phyloP scores from a whole-genome alignment of 2,329 filamentous ascomycete species.

The Fusarium continuum region DNA sequence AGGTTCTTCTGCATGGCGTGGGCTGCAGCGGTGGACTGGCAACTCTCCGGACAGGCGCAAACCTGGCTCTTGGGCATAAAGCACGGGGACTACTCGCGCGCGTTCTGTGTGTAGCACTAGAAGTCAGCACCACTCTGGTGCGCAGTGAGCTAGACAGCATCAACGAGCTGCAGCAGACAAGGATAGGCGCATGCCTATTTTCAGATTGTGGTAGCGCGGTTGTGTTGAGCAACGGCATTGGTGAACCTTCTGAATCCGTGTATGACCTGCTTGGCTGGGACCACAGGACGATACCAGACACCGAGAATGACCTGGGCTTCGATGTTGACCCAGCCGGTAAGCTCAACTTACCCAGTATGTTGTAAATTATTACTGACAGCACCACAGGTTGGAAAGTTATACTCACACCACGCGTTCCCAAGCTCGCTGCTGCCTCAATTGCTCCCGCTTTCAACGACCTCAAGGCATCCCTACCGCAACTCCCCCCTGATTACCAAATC shows the following conservation, averaged over 20 bases:
- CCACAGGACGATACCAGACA: conserved; percentile 68
- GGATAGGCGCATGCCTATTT: conserved; percentile 73
- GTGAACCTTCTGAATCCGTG: conserved; percentile 54
- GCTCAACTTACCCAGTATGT: conserved; percentile 17
- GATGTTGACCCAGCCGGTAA: conserved; percentile 69
- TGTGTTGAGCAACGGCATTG: conserved; percentile 71
- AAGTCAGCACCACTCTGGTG: conserved; percentile 68
- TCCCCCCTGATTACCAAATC: conserved; percentile 56
- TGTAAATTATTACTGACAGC: conserved; percentile 25
- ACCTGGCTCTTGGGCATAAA: conserved; percentile 70
- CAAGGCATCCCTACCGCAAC: conserved; percentile 55
- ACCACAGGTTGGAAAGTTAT: conserved; percentile 70
- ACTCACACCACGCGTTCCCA: conserved; percentile 68
- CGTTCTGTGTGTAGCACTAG: conserved; percentile 71
- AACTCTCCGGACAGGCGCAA: conserved; percentile 69
- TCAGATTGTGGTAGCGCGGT: conserved; percentile 75
- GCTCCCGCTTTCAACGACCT: conserved; percentile 64
- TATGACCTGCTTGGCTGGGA: conserved; percentile 74
- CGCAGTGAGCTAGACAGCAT: conserved; percentile 73
- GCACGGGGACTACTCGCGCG: conserved; percentile 68
- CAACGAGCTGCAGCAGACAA: conserved; percentile 64
- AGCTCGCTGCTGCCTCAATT: conserved; percentile 62
- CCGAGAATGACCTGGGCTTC: conserved; percentile 70
- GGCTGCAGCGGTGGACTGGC: conserved; percentile 73
- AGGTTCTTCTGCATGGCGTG: conserved; percentile 71